Base-by-base conservation (phyloP, 129 eudicot genomes). In the Dittrichia graveolens region DNA sequence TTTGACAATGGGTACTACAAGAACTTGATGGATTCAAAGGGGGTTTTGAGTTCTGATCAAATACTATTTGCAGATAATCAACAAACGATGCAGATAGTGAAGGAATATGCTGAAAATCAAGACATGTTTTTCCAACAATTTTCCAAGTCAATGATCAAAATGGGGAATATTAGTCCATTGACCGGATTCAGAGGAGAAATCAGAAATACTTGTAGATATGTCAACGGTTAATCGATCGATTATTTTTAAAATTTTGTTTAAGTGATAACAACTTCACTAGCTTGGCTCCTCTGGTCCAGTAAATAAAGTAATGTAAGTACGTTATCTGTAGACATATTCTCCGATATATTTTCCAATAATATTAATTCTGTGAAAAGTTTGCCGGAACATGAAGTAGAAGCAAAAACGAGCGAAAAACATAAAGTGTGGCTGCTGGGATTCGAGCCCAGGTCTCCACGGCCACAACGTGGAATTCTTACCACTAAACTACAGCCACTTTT, bases 361-460 rank as follows among this genome's bases (percentile, higher is more conserved):
- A 10, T 6, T 1, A 39, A 39, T 24, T 0, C 31, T 24, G 1
- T 24, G 1, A 24, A 24, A 24, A 24, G 31, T 24, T 24, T 24
- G 31, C 31, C 31, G 31, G 31, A 24, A 18, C 31, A 14, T 54
- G 7, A 3, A 3, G 16, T 16, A n/a, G n/a, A 4, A n/a, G 9
- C 2, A 61, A 13, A 38, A 11, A 38, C 2, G 5, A 14, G 15
- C 2, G 3, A 34, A n/a, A 24, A 14, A 14, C 6, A 24, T 5
- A 48, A 6, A 38, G 7, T 89, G 98, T 92, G 96, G 96, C 97
- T 90, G 98, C 98, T 90, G 97, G 98, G 98, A 94, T 88, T 94
- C 98, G 96, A 94, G 97, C 98, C 93, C 97, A 94, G 97, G 97
- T 94, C 98, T 94, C 98, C 96, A 94, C 98, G 98, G 97, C 98